Conservation (phyloP, 352 stramenopile species). For the Stramenopiles sp. region DNA sequence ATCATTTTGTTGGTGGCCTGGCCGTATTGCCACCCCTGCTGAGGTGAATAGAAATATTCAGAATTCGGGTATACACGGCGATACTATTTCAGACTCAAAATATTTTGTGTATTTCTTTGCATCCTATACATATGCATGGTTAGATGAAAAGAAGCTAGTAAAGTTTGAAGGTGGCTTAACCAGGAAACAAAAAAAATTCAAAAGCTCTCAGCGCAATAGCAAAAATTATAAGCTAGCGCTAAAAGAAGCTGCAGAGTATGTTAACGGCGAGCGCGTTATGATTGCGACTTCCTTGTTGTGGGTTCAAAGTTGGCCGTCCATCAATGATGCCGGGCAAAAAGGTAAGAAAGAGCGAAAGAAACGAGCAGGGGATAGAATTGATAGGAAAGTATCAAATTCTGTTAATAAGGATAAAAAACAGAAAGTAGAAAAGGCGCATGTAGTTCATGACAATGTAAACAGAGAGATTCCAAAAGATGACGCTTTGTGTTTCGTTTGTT, state of each 20-base stretch:
- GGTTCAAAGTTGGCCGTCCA: neutral
- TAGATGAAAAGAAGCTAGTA: neutral
- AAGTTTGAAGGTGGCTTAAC: neutral
- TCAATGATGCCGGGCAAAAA: neutral
- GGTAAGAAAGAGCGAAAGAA: neutral
- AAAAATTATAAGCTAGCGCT: neutral
- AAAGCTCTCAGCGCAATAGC: neutral
- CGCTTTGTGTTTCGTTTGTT: too few relatives aligned
- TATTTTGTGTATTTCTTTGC: neutral
- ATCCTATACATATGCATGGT: neutral
- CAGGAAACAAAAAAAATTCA: neutral
- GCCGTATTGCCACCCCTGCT: neutral
- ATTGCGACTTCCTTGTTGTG: neutral
- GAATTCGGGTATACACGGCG: neutral
- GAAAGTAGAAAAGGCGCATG: neutral
- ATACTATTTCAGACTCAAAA: neutral
- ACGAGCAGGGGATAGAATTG: neutral
- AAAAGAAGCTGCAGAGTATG: neutral
- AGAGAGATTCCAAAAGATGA: neutral
- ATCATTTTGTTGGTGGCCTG: neutral
- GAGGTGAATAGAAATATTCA: neutral
- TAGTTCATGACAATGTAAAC: too few relatives aligned
- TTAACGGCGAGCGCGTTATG: neutral
- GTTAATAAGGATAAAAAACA: constrained; percentile 1
- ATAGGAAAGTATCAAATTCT: neutral